These are phyloP conservation scores for Colletotrichum orchidophilum DNA, from an alignment of 2,329 filamentous ascomycete species.

Conservation along the genomic window DNA sequence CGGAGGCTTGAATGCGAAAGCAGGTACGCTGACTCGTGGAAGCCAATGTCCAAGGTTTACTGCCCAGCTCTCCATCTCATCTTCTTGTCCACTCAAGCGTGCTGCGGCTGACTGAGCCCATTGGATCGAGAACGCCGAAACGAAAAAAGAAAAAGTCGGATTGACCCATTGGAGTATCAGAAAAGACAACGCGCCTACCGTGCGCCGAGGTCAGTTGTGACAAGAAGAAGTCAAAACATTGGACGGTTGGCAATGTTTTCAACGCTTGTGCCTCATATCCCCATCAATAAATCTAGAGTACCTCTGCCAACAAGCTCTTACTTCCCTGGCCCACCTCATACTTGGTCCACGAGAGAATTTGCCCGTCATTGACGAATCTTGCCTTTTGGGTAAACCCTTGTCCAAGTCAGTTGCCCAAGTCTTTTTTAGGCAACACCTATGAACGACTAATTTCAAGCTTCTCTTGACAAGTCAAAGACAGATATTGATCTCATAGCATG, in stretches of 20 bases:
- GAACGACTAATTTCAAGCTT: background rate
- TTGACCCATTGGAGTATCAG: background rate
- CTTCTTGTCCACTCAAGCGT: background rate
- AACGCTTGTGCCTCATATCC: background rate
- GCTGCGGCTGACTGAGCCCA: background rate
- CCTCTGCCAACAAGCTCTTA: background rate
- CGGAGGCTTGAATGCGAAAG: too few species aligned
- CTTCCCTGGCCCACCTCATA: too few species aligned
- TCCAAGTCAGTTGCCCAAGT: too few species aligned
- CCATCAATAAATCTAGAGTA: background rate
- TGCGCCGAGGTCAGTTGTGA: background rate
- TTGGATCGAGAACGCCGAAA: background rate
- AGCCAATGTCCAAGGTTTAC: background rate
- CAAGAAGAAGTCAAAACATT: background rate
- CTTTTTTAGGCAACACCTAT: background rate
- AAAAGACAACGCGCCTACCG: background rate
- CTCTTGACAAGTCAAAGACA: background rate
- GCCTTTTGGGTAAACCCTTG: too few species aligned
- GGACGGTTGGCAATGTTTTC: background rate
- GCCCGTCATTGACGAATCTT: too few species aligned
- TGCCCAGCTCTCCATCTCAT: background rate
- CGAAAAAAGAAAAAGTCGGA: background rate
- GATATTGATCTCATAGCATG: background rate
- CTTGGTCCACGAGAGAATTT: too few species aligned
- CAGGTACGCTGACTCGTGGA: background rate